These are phyloP conservation scores for Amphichorda felina DNA, from an alignment of 2,329 filamentous ascomycete species.

Conservation along the genomic window DNA sequence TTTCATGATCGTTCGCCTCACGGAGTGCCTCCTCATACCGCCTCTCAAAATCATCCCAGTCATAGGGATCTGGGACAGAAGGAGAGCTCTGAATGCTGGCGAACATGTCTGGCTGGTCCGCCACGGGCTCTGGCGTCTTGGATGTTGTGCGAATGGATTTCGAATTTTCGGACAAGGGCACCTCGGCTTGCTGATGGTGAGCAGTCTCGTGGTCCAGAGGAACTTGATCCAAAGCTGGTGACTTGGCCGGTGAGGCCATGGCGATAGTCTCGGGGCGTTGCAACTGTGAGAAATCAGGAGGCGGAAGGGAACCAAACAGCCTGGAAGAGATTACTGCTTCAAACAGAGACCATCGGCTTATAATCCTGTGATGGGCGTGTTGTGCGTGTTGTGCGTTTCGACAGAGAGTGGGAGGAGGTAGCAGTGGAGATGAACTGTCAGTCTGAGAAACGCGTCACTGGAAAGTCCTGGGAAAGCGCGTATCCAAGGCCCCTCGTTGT, in stretches of 20 bases:
- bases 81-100: conserved; percentile 35
- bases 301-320: no score
- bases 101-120: conserved; percentile 12
- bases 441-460: neutral
- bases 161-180: no score
- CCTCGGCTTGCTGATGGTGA: neutral
- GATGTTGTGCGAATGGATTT: neutral
- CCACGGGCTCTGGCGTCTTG: conserved; percentile 25
- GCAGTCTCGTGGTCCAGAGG: neutral
- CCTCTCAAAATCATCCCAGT: conserved; percentile 67
- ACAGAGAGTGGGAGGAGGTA: no score
- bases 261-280: no score
- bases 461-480: neutral
- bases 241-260: no score
- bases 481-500: neutral
- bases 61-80: conserved; percentile 43
- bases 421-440: no score
- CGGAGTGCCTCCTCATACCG: conserved; percentile 56
- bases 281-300: no score
- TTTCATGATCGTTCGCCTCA: conserved; percentile 51
- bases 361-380: no score
- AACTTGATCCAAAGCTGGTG: neutral
- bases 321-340: no score
- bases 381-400: no score
- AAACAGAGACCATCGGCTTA: no score